Percentiles rank a stretch among this genome's conserved stretches.
phyloP scores from a whole-genome alignment of 768 basidiomycete species.

The Phanerochaete sordida region DNA sequence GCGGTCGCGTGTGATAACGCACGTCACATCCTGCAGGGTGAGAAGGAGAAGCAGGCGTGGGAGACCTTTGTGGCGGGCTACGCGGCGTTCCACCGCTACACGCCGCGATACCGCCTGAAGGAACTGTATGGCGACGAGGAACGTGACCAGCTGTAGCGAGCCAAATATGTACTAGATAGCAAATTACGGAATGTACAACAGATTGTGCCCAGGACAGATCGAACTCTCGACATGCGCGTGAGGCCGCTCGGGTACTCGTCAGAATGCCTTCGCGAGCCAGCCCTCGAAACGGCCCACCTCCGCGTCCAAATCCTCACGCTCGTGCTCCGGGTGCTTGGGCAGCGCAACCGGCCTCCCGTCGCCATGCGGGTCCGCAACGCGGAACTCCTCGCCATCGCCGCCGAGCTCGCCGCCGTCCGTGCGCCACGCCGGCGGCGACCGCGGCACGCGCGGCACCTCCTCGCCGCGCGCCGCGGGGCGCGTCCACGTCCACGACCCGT shows the following conservation, averaged over 20 bases:
- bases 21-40: slow-evolving; percentile 1
- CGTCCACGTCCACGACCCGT: not conserved
- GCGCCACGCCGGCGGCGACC: not conserved
- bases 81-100: slow-evolving; percentile 14
- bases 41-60: slow-evolving; percentile 15
- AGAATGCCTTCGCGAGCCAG: too few relatives aligned
- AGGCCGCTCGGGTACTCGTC: too few relatives aligned
- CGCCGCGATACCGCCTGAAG: slow-evolving; percentile 8
- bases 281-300: not conserved
- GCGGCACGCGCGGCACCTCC: not conserved
- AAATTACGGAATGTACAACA: too few relatives aligned
- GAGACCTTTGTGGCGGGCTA: slow-evolving; percentile 16
- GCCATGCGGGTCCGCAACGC: not conserved
- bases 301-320: too few relatives aligned
- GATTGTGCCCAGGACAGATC: not conserved
- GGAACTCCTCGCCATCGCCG: not conserved
- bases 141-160: not conserved
- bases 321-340: not conserved
- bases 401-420: not conserved
- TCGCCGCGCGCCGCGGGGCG: not conserved
- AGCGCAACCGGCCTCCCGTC: not conserved
- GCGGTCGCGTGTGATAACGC: slow-evolving; percentile 10
- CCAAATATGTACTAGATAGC: too few relatives aligned
- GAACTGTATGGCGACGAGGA: slow-evolving; percentile 3
- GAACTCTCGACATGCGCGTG: not conserved